phyloP scores from a whole-genome alignment of 176 grass and related monocot species.

The Hordeum vulgare region MorexV3_pseudomolecules_assembly NC_058523.1:398112103-398112602 shows the following conservation, averaged over 20 bases:
- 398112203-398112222: slow-evolving; percentile 90
- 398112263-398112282: background rate
- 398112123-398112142: slow-evolving; percentile 86
- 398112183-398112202: slow-evolving; percentile 80
- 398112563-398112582: background rate
- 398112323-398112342: background rate
- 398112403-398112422: slow-evolving; percentile 95
- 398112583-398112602: background rate
- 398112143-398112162: slow-evolving; percentile 91
- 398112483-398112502: background rate
- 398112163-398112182: slow-evolving; percentile 98
- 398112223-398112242: background rate
- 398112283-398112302: background rate
- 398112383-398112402: slow-evolving; percentile 89
- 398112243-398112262: background rate
- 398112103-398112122: slow-evolving; percentile 93
- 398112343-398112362: slow-evolving; percentile 84
- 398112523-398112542: background rate
- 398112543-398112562: background rate
- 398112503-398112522: background rate
- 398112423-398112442: slow-evolving; percentile 80
- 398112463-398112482: background rate
- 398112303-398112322: background rate
- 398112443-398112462: background rate
- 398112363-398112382: slow-evolving; percentile 92